Evolutionary conservation across 495 filamentous ascomycete species (phyloP).

Genomic region (Penicillium ochrochloron): DNA sequence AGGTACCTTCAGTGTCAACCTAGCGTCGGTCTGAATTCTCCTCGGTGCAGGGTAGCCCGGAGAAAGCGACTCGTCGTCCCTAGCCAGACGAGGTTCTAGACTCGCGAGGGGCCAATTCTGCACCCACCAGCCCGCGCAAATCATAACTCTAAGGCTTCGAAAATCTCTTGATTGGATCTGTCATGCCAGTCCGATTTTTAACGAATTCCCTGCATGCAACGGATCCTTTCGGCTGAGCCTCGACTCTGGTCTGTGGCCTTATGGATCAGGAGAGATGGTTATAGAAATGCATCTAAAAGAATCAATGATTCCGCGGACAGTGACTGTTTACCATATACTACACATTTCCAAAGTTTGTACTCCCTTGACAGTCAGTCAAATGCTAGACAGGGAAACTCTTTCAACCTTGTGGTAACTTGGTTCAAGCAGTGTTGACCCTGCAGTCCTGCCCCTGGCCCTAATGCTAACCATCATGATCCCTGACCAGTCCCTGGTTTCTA

Average conservation of each 20-base stretch:
- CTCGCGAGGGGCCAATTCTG: neutral
- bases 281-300: neutral
- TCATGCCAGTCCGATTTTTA: neutral
- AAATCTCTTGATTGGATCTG: neutral
- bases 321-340: neutral
- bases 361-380: too few species aligned
- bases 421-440: neutral
- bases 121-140: neutral
- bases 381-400: neutral
- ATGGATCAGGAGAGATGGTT: neutral
- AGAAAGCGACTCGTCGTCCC: neutral
- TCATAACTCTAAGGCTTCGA: neutral
- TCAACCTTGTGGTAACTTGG: neutral
- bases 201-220: neutral
- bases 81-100: neutral
- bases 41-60: neutral
- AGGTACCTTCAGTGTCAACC: neutral
- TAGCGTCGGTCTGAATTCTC: slow-evolving; percentile 2
- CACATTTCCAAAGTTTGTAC: too few species aligned
- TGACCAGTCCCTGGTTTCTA: neutral
- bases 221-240: neutral
- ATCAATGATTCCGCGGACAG: neutral
- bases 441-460: neutral
- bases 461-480: neutral
- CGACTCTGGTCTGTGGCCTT: neutral